These are phyloP conservation scores for Amoeboaphelidium occidentale DNA, from an alignment of 371 early-diverging fungal species.

Conservation along the genomic window DNA sequence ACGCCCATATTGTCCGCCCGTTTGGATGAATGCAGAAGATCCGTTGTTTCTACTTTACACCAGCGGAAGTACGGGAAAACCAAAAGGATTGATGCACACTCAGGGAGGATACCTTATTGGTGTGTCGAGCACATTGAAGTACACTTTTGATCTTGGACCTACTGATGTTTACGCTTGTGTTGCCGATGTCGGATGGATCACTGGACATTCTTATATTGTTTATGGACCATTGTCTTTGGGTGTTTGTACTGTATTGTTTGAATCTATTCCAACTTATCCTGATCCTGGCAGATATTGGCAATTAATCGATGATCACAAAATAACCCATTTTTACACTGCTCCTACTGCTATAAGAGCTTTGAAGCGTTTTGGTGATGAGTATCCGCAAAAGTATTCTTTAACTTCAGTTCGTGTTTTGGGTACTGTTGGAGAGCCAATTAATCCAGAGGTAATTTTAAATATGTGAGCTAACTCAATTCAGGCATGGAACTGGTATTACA, in stretches of 20 bases:
- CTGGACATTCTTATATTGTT: slow-evolving; percentile 19
- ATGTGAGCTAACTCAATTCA: slow-evolving; percentile 26
- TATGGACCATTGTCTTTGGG: slow-evolving; percentile 19
- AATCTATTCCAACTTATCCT: slow-evolving; percentile 57
- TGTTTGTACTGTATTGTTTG: slow-evolving; percentile 14
- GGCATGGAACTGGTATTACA: slow-evolving; percentile 89
- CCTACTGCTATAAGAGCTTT: slow-evolving; percentile 93
- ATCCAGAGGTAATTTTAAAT: slow-evolving; percentile 10
- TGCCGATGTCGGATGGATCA: slow-evolving; percentile 19
- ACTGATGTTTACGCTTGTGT: slow-evolving; percentile 5
- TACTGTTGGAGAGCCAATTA: slow-evolving; percentile 94
- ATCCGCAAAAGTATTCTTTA: slow-evolving; percentile 43
- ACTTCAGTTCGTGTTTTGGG: slow-evolving; percentile 68
- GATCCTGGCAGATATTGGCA: slow-evolving; percentile 56
- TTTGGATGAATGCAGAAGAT: slow-evolving; percentile 14
- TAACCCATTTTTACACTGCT: slow-evolving; percentile 95
- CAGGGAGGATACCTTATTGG: slow-evolving; percentile 45
- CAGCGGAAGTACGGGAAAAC: slow-evolving; percentile 79
- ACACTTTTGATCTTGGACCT: slow-evolving; percentile 9
- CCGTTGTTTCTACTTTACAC: slow-evolving; percentile 19
- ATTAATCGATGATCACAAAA: slow-evolving; percentile 10
- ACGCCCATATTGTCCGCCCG: slow-evolving; percentile 46
- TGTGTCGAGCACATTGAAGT: slow-evolving; percentile 12
- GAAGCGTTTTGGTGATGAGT: slow-evolving; percentile 58
- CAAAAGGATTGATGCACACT: slow-evolving; percentile 77